phyloP scores from a whole-genome alignment of 176 grass and related monocot species.

The Puya raimondii region DNA sequence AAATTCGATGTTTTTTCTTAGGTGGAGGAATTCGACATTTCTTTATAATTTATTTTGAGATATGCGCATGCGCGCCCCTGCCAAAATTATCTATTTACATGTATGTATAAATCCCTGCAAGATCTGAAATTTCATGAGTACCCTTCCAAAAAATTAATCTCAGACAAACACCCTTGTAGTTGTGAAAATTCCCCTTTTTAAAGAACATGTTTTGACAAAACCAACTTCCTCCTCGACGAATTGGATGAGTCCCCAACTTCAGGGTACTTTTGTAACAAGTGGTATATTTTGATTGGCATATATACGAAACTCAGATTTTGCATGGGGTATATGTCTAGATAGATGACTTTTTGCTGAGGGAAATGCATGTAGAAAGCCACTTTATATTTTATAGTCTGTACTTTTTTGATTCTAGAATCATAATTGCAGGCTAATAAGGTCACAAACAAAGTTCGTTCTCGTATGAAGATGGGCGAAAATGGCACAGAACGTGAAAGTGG shows the following conservation, averaged over 20 bases:
- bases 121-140: not conserved
- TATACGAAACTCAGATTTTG: no score
- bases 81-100: no score
- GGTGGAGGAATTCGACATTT: conserved; percentile 10
- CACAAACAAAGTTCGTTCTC: conserved; percentile 93
- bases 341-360: no score
- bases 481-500: conserved; percentile 47
- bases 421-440: conserved; percentile 80
- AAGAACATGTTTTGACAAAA: not conserved
- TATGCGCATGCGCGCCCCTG: no score
- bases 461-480: conserved; percentile 49
- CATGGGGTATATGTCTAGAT: no score
- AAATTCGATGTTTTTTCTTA: conserved; percentile 2
- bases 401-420: conserved; percentile 63
- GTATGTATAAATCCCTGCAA: no score
- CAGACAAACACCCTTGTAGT: not conserved
- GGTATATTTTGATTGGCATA: no score
- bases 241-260: no score
- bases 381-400: conserved; percentile 28
- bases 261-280: no score
- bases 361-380: no score
- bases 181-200: not conserved
- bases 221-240: no score
- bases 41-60: conserved; percentile 21
- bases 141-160: not conserved